These are phyloP conservation scores for Phaeolepiota aurea DNA, from an alignment of 768 basidiomycete genomes.

Conservation along the genomic window DNA sequence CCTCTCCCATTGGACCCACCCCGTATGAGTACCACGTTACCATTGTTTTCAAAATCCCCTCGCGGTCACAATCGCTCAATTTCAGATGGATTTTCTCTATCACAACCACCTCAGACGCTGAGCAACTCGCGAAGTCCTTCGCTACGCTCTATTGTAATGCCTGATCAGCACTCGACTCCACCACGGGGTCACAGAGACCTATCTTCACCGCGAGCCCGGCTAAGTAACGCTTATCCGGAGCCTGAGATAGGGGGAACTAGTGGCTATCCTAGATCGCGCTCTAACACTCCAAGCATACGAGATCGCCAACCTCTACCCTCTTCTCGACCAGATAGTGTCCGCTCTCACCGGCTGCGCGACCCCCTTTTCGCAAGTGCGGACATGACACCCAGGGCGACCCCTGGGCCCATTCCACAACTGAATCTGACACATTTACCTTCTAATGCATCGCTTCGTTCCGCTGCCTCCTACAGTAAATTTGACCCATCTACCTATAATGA, in stretches of 20 bases:
- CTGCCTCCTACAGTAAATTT: constrained; percentile 17
- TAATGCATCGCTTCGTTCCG: constrained; percentile 20
- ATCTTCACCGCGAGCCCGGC: constrained; percentile 1
- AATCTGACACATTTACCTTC: constrained; percentile 14
- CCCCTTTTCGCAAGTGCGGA: constrained; percentile 2
- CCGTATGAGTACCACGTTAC: constrained; percentile 1
- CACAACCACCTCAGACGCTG: not conserved
- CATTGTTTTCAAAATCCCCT: not conserved
- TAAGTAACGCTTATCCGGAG: not conserved
- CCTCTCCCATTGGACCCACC: constrained; percentile 8
- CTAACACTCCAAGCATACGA: constrained; percentile 3
- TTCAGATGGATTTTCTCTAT: too few species aligned
- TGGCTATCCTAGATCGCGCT: not conserved
- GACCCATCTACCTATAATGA: constrained; percentile 22
- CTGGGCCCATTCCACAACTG: constrained; percentile 1
- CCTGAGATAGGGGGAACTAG: not conserved
- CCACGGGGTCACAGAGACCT: not conserved
- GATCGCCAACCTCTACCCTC: not conserved
- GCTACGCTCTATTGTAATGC: not conserved
- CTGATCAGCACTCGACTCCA: not conserved
- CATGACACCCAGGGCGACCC: constrained; percentile 4
- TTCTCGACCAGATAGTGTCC: constrained; percentile 2
- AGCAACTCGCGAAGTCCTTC: not conserved
- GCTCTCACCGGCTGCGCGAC: not conserved
- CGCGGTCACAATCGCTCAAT: not conserved